A percentile compares a stretch with the other conserved stretches of the same genome.
Conservation (phyloP, 371 early-diverging fungal genomes). For the Mortierella sp. region DNA sequence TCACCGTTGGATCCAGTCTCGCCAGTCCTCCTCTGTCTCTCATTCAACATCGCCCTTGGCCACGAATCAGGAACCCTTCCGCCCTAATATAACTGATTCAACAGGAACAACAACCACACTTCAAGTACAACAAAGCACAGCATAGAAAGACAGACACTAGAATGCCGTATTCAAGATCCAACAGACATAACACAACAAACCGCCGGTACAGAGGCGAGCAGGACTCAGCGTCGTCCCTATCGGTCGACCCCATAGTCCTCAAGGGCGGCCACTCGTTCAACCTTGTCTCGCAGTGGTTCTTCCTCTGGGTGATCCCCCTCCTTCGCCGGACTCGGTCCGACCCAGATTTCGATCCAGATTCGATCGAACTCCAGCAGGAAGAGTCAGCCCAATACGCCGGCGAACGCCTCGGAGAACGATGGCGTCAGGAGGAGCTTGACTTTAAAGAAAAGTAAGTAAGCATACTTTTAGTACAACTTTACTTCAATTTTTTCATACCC, state of each 20-base stretch:
- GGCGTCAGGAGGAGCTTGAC: constrained; percentile 61
- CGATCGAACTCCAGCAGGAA: constrained; percentile 56
- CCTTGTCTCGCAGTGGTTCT: constrained; percentile 64
- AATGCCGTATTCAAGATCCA: constrained; percentile 35
- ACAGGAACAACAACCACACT: not conserved
- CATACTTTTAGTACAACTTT: not conserved
- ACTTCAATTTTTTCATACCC: not conserved
- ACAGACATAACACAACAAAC: constrained; percentile 24
- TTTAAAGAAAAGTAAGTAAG: constrained; percentile 48
- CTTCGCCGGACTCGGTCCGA: constrained; percentile 53
- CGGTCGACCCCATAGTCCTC: constrained; percentile 30
- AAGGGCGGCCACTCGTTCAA: constrained; percentile 59
- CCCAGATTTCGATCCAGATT: constrained; percentile 59
- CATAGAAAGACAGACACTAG: not conserved
- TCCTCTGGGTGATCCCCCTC: constrained; percentile 68
- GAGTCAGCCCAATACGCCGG: constrained; percentile 66
- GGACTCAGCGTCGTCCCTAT: constrained; percentile 29
- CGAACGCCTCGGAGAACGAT: constrained; percentile 62
- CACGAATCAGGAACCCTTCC: constrained; percentile 1
- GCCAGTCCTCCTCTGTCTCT: not conserved
- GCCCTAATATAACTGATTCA: not conserved
- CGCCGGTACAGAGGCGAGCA: constrained; percentile 18
- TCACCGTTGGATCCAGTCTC: not conserved
- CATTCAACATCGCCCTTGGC: not conserved
- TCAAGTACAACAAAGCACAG: not conserved